Evolutionary conservation across 1,139 yeast genomes (phyloP), one percentile per base, ranked within the genome.

Genomic region (Candida pseudoviswanathii): DNA sequence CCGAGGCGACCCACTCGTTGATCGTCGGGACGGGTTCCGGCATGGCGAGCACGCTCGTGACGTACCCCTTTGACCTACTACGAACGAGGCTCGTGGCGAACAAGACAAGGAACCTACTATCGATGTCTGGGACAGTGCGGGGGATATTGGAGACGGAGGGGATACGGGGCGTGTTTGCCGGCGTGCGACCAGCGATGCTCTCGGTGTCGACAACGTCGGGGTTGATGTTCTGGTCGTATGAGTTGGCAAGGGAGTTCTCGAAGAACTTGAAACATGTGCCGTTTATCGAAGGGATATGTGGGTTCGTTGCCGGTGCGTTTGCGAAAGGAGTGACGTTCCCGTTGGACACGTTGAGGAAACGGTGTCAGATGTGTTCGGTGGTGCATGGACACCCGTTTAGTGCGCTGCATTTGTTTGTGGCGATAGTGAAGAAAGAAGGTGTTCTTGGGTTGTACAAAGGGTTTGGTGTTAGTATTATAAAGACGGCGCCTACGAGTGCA

Each of bases 61-160:
- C 97, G 2, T 94, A 94, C 61, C 99, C 99, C 0, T 84, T 90
- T 60, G 99, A 94, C 65, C 75, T 91, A 30, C 68, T 94, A 42
- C 71, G 99, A 46, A 94, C 99, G 0, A 71, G 96, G 47, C 76
- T 91, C 49, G 96, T 91, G 0, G 87, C 88, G 3, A 81, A 81
- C 58, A 65, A 70, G 8, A 50, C 58, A 1, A 64, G 68, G 34
- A 60, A 71, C n/a, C 78, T 84, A 54, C 60, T 70, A 41, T 78
- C 85, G 1, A 69, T 86, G 62, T 50, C 65, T 1, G 55, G 62
- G 0, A 78, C 85, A 1, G 64, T 82, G 1, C 51, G 49, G 5
- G 60, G 64, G 0, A 85, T 89, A 2, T 62, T 72, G 56, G 43
- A 48, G 2, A 53, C 63, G 0, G 87, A 84, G 36, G 91, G 91